Conservation (phyloP, 257 asterid species). For the Solanum medicagineum region DNA sequence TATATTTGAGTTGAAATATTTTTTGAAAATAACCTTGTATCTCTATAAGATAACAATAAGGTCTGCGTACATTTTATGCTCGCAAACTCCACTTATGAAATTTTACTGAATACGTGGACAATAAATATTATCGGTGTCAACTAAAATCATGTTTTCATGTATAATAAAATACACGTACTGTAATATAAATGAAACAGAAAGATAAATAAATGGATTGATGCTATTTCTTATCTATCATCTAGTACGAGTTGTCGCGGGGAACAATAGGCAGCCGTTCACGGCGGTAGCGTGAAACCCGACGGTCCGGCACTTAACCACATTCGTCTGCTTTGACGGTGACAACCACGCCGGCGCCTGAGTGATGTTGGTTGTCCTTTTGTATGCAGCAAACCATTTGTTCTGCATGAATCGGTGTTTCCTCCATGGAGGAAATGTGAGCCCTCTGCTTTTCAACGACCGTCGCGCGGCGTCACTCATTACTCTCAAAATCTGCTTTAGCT, state of each 20-base stretch:
- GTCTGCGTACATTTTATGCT: no score
- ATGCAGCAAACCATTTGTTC: conserved; percentile 63
- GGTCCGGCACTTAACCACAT: conserved; percentile 40
- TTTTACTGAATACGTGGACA: no score
- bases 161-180: not conserved
- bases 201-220: not conserved
- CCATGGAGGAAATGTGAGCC: conserved; percentile 69
- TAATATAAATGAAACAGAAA: not conserved
- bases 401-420: conserved; percentile 72
- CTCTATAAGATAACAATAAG: no score
- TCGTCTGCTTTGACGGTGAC: not conserved
- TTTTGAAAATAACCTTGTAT: no score
- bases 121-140: no score
- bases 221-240: conserved; percentile 10
- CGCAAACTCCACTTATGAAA: no score
- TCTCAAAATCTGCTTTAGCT: conserved; percentile 42
- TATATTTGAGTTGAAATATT: no score
- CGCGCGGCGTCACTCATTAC: conserved; percentile 47
- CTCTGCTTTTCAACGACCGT: conserved; percentile 52
- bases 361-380: conserved; percentile 42
- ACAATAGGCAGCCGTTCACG: conserved; percentile 17
- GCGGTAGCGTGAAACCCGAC: conserved; percentile 47
- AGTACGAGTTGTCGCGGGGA: conserved; percentile 37
- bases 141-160: not conserved
- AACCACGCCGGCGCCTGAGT: conserved; percentile 6